phyloP scores from a whole-genome alignment of 208 protist species.

The Trypanosoma platydactyli region DNA sequence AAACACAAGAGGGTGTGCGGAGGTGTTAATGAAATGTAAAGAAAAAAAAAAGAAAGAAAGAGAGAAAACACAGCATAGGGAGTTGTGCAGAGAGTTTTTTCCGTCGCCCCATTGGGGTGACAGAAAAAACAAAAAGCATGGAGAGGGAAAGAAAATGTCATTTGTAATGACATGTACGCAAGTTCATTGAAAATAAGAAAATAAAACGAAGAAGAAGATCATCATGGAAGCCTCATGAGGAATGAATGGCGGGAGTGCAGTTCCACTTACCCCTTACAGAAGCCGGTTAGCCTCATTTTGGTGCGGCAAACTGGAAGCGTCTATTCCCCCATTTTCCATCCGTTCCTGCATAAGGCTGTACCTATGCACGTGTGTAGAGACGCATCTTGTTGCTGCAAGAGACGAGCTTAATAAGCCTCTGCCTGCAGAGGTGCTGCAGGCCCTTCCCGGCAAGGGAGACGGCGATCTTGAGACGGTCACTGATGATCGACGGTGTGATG shows the following conservation, averaged over 20 bases:
- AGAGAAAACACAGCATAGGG: not conserved
- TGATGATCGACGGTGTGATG: constrained; percentile 90
- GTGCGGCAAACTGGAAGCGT: not conserved
- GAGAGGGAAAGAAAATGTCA: not conserved
- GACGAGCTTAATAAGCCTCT: constrained; percentile 81
- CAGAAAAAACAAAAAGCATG: not conserved
- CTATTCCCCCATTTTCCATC: not conserved
- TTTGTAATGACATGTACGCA: not conserved
- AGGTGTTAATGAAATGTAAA: not conserved
- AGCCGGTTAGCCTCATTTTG: not conserved
- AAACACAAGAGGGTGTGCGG: not conserved
- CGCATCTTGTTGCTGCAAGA: constrained; percentile 75
- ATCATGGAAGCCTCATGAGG: too few species aligned
- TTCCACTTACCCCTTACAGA: not conserved
- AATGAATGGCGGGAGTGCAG: not conserved
- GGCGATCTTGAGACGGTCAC: constrained; percentile 88
- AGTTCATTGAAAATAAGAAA: constrained; percentile 10
- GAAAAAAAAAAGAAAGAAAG: not conserved
- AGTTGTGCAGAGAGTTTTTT: too few species aligned
- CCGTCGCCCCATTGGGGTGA: not conserved
- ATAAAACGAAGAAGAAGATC: constrained; percentile 13
- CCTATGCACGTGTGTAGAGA: constrained; percentile 78
- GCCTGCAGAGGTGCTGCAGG: constrained; percentile 86
- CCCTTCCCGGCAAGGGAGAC: constrained; percentile 79
- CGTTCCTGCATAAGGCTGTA: constrained; percentile 16